Conservation (phyloP, 2,329 filamentous ascomycete genomes). For the Talaromyces sp. region DNA sequence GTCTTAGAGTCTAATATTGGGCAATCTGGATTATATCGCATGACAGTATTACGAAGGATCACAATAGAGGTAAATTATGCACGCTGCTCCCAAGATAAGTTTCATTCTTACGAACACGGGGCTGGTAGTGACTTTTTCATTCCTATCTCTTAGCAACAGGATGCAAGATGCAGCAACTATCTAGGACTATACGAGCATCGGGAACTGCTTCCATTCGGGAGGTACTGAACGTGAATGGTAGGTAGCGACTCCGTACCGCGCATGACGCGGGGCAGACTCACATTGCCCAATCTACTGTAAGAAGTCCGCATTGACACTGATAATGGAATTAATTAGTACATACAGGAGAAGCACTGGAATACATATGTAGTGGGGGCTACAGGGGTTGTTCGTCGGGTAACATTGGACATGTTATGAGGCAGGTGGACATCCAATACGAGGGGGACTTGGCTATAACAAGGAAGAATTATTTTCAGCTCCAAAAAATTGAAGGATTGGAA, state of each 20-base stretch:
- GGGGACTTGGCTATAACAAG: background rate
- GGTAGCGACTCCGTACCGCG: background rate
- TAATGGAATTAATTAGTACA: background rate
- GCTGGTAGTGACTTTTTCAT: background rate
- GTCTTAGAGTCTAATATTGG: background rate
- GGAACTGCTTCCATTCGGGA: background rate
- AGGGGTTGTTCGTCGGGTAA: background rate
- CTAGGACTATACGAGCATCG: background rate
- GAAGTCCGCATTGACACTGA: background rate
- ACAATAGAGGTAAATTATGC: background rate
- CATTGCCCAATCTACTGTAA: background rate
- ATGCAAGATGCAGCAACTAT: background rate
- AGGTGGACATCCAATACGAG: background rate
- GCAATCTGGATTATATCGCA: background rate
- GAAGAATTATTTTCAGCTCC: background rate
- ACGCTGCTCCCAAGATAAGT: background rate
- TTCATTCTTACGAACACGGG: background rate
- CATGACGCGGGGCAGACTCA: background rate
- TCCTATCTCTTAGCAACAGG: background rate
- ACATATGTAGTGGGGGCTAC: background rate
- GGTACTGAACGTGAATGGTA: background rate
- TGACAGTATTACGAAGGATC: background rate
- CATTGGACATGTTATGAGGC: background rate
- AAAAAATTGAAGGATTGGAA: background rate
- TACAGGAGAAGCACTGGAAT: background rate